phyloP scores from a whole-genome alignment of 2,329 filamentous ascomycete genomes.

The Calonectria fujianensis region DNA sequence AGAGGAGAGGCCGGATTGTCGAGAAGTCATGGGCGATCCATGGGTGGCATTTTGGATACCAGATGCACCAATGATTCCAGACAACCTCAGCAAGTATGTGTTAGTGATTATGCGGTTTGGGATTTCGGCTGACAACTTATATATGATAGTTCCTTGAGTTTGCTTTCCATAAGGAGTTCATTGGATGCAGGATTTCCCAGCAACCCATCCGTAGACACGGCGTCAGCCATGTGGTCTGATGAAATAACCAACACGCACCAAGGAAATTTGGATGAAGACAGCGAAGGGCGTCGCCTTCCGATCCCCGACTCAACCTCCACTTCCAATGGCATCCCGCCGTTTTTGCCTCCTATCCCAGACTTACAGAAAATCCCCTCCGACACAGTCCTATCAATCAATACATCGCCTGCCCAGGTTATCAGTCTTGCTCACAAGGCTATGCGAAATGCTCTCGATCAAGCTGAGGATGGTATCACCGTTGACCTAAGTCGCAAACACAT shows the following conservation, averaged over 20 bases:
- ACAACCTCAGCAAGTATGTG: slow-evolving; percentile 23
- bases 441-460: no score
- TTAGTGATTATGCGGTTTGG: background rate
- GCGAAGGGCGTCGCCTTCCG: background rate
- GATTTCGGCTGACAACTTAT: background rate
- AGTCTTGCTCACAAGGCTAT: no score
- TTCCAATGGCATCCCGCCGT: no score
- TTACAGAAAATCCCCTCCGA: no score
- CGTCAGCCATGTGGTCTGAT: background rate
- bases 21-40: background rate
- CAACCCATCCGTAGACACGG: background rate
- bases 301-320: no score
- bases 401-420: no score
- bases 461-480: no score
- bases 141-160: background rate
- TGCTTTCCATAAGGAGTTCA: background rate
- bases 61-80: slow-evolving; percentile 7
- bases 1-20: slow-evolving; percentile 9
- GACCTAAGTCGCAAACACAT: no score
- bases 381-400: no score
- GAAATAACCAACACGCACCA: background rate
- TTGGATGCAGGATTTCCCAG: background rate
- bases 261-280: no score
- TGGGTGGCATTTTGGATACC: slow-evolving; percentile 19
- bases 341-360: no score